phyloP scores from a whole-genome alignment of 495 filamentous ascomycete species.

The Chaetomium tenue region DNA sequence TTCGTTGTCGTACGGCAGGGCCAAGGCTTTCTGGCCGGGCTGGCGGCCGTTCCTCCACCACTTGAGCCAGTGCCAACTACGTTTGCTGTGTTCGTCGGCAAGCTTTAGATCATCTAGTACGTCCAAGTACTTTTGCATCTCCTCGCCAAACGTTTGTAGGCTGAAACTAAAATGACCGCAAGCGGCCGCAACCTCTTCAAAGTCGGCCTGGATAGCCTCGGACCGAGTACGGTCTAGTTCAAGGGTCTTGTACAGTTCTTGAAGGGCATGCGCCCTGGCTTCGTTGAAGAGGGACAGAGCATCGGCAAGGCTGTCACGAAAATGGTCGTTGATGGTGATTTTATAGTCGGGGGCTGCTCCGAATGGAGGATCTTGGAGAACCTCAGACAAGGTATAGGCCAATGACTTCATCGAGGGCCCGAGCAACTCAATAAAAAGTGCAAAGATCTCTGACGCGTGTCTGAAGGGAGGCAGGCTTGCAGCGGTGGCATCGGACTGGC shows the following conservation, averaged over 20 bases:
- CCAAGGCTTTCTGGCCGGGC: slow-evolving; percentile 26
- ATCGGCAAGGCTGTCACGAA: slow-evolving; percentile 70
- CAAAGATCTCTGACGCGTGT: slow-evolving; percentile 77
- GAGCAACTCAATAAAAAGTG: slow-evolving; percentile 78
- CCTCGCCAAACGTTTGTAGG: slow-evolving; percentile 82
- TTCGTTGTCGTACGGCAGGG: slow-evolving; percentile 55
- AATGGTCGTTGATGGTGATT: slow-evolving; percentile 74
- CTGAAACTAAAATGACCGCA: slow-evolving; percentile 95
- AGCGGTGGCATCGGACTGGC: slow-evolving; percentile 22
- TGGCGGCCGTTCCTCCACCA: slow-evolving; percentile 61
- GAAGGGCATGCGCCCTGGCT: slow-evolving; percentile 71
- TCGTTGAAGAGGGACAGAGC: slow-evolving; percentile 75
- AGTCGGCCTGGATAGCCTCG: slow-evolving; percentile 79
- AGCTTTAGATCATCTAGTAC: slow-evolving; percentile 81
- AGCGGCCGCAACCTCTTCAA: slow-evolving; percentile 92
- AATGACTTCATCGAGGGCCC: slow-evolving; percentile 96
- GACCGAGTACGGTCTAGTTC: slow-evolving; percentile 62
- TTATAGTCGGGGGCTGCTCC: slow-evolving; percentile 58
- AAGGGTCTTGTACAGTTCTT: slow-evolving; percentile 72
- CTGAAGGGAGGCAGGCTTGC: slow-evolving; percentile 36
- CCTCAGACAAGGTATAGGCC: slow-evolving; percentile 82
- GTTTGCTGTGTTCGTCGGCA: slow-evolving; percentile 55
- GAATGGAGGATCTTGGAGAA: slow-evolving; percentile 85
- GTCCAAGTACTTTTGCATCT: slow-evolving; percentile 77
- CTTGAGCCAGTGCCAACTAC: slow-evolving; percentile 83